These are phyloP conservation scores for Thelonectria blattea DNA, from an alignment of 2,329 filamentous ascomycete genomes.

Conservation along the genomic window DNA sequence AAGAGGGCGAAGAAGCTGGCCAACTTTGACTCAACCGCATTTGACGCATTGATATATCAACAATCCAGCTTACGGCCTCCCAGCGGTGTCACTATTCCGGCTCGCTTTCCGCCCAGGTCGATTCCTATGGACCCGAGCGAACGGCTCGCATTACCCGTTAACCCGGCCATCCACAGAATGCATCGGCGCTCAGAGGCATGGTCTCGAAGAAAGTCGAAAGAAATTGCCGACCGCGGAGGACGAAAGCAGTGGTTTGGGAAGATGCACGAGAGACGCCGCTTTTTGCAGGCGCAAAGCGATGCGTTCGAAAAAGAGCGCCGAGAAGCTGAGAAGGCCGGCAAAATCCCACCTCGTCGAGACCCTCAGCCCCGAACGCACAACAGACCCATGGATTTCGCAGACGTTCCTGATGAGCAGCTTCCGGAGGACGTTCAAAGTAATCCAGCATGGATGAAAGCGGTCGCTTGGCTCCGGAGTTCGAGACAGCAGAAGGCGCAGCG, in stretches of 20 bases:
- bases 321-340: constrained; percentile 14
- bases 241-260: constrained; percentile 60
- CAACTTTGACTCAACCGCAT: constrained; percentile 37
- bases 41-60: constrained; percentile 50
- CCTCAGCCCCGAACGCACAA: constrained; percentile 40
- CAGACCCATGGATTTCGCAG: constrained; percentile 45
- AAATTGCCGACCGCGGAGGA: constrained; percentile 55
- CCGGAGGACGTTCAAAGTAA: constrained; percentile 53
- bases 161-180: constrained; percentile 58
- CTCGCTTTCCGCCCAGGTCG: constrained; percentile 9
- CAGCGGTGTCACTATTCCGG: constrained; percentile 23
- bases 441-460: constrained; percentile 52
- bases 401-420: constrained; percentile 47
- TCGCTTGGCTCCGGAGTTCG: constrained; percentile 45
- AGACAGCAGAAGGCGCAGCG: constrained; percentile 20
- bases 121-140: constrained; percentile 32
- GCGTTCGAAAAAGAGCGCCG: constrained; percentile 23
- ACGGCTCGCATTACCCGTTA: constrained; percentile 52
- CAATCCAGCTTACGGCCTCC: constrained; percentile 40
- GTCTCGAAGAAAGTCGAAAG: constrained; percentile 53
- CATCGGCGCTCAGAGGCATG: constrained; percentile 52
- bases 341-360: constrained; percentile 29
- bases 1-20: constrained; percentile 17
- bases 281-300: constrained; percentile 36
- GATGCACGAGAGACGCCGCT: constrained; percentile 47